A percentile compares a stretch with the other conserved stretches of the same genome.
phyloP scores from a whole-genome alignment of 208 protist genomes.

The Leishmania major region DNA sequence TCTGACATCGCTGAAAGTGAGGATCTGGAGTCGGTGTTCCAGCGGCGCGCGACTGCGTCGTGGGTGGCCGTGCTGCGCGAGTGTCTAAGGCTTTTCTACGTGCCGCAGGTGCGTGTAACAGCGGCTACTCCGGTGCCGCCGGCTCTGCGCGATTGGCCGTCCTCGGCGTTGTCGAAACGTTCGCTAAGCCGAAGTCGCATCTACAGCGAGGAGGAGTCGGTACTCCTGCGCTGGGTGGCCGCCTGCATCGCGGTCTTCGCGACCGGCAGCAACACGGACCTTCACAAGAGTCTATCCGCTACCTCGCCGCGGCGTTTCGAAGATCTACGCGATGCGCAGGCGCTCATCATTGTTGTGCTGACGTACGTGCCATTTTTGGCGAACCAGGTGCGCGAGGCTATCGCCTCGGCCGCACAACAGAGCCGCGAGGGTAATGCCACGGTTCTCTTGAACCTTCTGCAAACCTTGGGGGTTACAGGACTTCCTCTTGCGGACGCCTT shows the following conservation, averaged over 20 bases:
- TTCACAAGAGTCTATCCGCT: constrained; percentile 9
- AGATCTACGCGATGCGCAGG: constrained; percentile 71
- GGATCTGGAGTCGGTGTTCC: constrained; percentile 37
- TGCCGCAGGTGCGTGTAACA: constrained; percentile 49
- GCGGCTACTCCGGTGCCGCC: constrained; percentile 4
- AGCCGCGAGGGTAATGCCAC: constrained; percentile 38
- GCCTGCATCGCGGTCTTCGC: constrained; percentile 39
- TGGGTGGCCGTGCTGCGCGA: constrained; percentile 87
- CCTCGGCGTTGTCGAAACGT: constrained; percentile 24
- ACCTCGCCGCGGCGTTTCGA: constrained; percentile 47
- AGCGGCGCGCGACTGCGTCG: constrained; percentile 40
- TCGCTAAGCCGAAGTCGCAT: constrained; percentile 75
- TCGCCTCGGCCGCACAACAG: constrained; percentile 1
- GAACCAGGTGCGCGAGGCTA: constrained; percentile 26
- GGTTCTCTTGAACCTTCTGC: constrained; percentile 52
- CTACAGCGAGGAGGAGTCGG: constrained; percentile 82
- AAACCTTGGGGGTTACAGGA: constrained; percentile 47
- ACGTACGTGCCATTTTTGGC: constrained; percentile 66
- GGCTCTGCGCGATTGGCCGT: constrained; percentile 9
- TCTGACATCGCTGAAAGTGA: not conserved
- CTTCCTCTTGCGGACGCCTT: constrained; percentile 52
- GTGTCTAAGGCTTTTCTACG: constrained; percentile 76
- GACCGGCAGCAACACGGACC: constrained; percentile 12
- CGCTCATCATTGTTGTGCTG: constrained; percentile 65
- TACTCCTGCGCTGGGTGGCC: constrained; percentile 83